Evolutionary conservation across 805 yeast species (phyloP).

Genomic region (Barnettozyma pratensis): DNA sequence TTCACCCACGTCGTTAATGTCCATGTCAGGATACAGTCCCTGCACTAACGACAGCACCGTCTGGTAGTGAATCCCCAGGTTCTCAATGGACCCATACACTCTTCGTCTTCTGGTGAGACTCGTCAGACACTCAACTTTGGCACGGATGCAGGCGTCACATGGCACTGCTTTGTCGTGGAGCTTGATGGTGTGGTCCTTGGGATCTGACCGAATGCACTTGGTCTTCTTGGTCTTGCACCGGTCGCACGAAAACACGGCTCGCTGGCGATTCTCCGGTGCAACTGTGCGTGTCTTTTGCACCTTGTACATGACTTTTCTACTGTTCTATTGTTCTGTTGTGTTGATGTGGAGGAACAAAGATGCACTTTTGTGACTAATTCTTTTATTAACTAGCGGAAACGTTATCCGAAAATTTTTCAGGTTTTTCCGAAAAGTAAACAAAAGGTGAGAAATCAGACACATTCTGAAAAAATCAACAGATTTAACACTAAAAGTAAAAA

Average conservation of each 20-base stretch:
- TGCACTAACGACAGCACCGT: constrained; percentile 34
- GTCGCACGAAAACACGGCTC: constrained; percentile 43
- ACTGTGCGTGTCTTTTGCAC: constrained; percentile 31
- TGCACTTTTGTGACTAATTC: neutral
- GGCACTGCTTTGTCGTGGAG: constrained; percentile 34
- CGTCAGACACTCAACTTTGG: constrained; percentile 36
- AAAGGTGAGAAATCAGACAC: neutral
- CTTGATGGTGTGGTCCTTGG: constrained; percentile 20
- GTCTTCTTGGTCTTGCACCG: constrained; percentile 40
- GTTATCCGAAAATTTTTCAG: neutral
- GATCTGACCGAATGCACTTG: constrained; percentile 34
- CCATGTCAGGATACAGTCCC: constrained; percentile 40
- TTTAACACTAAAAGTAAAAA: too few relatives aligned
- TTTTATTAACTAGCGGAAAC: neutral
- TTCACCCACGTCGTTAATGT: constrained; percentile 38
- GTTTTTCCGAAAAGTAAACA: neutral
- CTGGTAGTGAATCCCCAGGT: constrained; percentile 38
- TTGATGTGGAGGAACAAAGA: neutral
- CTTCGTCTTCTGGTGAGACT: constrained; percentile 38
- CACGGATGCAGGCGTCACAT: constrained; percentile 34
- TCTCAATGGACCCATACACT: constrained; percentile 37
- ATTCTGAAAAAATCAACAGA: neutral
- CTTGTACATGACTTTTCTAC: neutral
- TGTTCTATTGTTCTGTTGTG: too few relatives aligned
- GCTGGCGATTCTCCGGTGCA: constrained; percentile 31